phyloP scores from a whole-genome alignment of 2,329 filamentous ascomycete genomes.

The Geosmithia morbida region DNA sequence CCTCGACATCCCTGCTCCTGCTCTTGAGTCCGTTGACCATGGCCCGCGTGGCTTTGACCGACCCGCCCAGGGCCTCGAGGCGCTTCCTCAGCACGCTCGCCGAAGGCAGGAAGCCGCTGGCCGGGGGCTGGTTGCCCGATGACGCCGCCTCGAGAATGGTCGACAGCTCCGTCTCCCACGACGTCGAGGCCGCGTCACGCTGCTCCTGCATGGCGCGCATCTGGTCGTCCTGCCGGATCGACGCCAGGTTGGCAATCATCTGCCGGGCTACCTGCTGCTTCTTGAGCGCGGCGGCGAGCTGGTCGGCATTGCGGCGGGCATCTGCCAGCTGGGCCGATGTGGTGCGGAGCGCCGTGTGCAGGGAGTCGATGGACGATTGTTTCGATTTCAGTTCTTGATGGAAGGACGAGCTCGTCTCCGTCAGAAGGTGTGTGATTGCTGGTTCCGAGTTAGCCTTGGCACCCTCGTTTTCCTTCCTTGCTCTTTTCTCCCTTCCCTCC shows the following conservation, averaged over 20 bases:
- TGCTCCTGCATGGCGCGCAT: conserved; percentile 23
- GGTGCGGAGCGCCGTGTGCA: conserved; percentile 68
- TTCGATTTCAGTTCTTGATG: conserved; percentile 70
- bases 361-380: conserved; percentile 67
- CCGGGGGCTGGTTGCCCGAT: conserved; percentile 9
- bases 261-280: conserved; percentile 52
- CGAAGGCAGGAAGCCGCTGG: conserved; percentile 35
- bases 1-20: conserved; percentile 69
- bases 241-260: conserved; percentile 64
- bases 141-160: conserved; percentile 29
- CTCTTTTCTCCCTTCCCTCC: too few species aligned
- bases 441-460: conserved; percentile 17
- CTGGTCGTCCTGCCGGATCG: conserved; percentile 53
- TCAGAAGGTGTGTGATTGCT: conserved; percentile 74
- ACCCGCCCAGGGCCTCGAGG: conserved; percentile 53
- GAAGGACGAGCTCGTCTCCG: conserved; percentile 65
- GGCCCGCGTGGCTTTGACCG: conserved; percentile 52
- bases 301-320: conserved; percentile 59
- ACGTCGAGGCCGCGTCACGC: conserved; percentile 20
- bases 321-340: conserved; percentile 67
- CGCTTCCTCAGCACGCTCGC: conserved; percentile 49
- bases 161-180: conserved; percentile 40
- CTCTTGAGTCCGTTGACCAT: conserved; percentile 60
- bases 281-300: conserved; percentile 49
- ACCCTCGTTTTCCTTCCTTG: too few species aligned